phyloP scores from a whole-genome alignment of 2,329 filamentous ascomycete species.

The Diaporthe helianthi region DNA sequence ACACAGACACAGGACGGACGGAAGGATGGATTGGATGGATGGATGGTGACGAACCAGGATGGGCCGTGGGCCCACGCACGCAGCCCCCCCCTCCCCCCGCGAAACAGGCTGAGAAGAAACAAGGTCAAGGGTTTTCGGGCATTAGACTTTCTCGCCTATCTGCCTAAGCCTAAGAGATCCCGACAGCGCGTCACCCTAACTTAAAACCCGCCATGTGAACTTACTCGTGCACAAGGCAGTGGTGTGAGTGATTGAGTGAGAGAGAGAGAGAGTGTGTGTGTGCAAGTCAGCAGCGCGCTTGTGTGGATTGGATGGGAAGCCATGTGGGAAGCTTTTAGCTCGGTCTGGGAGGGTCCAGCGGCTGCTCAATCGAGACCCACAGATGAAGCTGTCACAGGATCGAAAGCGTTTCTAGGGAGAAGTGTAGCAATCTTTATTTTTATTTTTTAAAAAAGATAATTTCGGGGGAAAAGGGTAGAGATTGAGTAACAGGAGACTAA shows the following conservation, averaged over 20 bases:
- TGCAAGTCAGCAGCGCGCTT: neutral
- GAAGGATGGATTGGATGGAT: neutral
- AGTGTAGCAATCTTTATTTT: neutral
- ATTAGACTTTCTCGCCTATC: slow-evolving; percentile 29
- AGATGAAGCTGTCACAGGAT: neutral
- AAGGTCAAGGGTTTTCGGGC: slow-evolving; percentile 16
- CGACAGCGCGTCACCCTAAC: slow-evolving; percentile 33
- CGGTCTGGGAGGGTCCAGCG: neutral
- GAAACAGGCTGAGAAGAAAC: neutral
- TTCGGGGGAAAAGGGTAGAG: neutral
- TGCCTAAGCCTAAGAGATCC: slow-evolving; percentile 23
- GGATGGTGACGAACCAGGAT: slow-evolving; percentile 3
- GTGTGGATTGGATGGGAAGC: neutral
- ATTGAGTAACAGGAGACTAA: neutral
- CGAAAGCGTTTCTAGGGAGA: neutral
- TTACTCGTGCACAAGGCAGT: slow-evolving; percentile 1
- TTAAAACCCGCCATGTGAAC: slow-evolving; percentile 26
- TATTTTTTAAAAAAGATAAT: neutral
- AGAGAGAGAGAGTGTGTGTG: neutral
- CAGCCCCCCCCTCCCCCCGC: neutral
- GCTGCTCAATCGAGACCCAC: slow-evolving; percentile 10
- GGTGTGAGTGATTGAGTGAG: neutral
- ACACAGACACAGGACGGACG: neutral
- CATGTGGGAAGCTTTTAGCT: slow-evolving; percentile 1
- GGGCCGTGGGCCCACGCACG: slow-evolving; percentile 13